phyloP scores from a whole-genome alignment of 129 eudicot genomes.

The Flaveria brownii region DNA sequence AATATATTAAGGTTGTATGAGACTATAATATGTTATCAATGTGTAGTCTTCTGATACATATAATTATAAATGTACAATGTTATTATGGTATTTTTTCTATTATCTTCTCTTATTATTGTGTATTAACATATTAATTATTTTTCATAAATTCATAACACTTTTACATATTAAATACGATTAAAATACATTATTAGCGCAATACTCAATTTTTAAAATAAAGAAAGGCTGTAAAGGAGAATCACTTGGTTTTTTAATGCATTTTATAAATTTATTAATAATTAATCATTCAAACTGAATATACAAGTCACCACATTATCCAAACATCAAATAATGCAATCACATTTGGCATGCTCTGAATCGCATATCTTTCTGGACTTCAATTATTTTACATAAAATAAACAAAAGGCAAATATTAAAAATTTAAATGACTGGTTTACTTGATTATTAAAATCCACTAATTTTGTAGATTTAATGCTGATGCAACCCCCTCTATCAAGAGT shows the following conservation, averaged over 20 bases:
- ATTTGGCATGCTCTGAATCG: not conserved
- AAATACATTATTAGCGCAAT: not conserved
- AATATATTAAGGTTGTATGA: not conserved
- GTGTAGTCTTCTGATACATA: not conserved
- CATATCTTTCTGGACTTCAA: slow-evolving; percentile 27
- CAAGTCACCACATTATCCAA: slow-evolving; percentile 19
- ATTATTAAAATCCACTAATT: not conserved
- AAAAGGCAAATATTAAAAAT: not conserved
- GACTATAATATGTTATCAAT: not conserved
- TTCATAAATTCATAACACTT: not conserved
- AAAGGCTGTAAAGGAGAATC: slow-evolving; percentile 13
- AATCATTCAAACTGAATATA: not conserved
- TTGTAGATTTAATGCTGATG: too few species aligned
- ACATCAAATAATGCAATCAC: not conserved
- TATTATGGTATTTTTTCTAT: not conserved
- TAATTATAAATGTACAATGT: not conserved
- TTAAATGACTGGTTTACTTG: not conserved
- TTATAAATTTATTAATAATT: not conserved
- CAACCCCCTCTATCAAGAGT: too few species aligned
- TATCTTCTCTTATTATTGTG: not conserved
- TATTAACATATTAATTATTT: not conserved
- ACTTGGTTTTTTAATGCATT: not conserved
- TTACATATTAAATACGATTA: not conserved
- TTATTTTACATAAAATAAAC: not conserved
- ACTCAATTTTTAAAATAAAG: not conserved